Evolutionary conservation across 2,329 filamentous ascomycete species (phyloP).

Genomic region (Penicillium sp.): DNA sequence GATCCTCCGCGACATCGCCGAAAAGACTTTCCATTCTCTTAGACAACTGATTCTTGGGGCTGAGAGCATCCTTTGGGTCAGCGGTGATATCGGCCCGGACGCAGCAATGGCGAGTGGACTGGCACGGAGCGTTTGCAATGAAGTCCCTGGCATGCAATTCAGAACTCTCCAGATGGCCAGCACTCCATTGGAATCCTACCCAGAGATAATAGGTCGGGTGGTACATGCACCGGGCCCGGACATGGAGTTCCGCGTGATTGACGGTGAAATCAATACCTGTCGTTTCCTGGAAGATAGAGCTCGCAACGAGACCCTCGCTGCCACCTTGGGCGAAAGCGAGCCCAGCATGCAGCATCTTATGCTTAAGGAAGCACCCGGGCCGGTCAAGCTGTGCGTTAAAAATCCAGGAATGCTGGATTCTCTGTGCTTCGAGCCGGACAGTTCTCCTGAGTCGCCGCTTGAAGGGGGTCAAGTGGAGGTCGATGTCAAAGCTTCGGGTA

Average conservation of each 20-base stretch:
- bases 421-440: neutral
- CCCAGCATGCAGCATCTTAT: neutral
- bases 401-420: neutral
- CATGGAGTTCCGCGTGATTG: neutral
- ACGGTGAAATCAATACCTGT: neutral
- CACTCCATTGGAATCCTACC: neutral
- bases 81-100: neutral
- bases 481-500: slow-evolving; percentile 11
- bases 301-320: neutral
- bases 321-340: neutral
- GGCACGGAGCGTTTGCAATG: neutral
- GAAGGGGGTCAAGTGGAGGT: neutral
- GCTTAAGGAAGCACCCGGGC: neutral
- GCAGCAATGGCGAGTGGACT: neutral
- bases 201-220: neutral
- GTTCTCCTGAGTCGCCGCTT: neutral
- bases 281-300: neutral
- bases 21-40: neutral
- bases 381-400: neutral
- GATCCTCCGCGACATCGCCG: neutral
- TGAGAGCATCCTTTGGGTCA: neutral
- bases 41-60: neutral
- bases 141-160: neutral
- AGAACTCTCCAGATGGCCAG: neutral
- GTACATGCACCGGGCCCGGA: neutral